Evolutionary conservation across 2,329 filamentous ascomycete species (phyloP), one percentile per base, ranked within the genome.

Genomic region (Phoma herbarum): DNA sequence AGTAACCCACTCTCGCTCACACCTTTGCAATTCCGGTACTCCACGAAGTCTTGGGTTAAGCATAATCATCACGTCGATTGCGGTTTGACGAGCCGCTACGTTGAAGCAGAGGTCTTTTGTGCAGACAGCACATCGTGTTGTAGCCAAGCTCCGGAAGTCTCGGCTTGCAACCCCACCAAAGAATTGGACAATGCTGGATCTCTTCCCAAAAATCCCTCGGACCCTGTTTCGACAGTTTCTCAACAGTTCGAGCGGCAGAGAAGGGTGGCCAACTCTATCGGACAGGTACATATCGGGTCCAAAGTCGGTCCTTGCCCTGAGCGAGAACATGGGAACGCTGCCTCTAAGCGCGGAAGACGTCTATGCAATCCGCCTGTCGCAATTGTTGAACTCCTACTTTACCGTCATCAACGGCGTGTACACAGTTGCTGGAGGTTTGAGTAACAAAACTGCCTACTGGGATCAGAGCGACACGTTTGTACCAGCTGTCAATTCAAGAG

Each of bases 281-380:
- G 44, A 55, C 11, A 18, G 52, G 16, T 55, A 48, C 16, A 18
- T 43, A 1, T 33, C 35, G 4, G 16, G 35, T n/a, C 44, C 44
- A 12, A 2, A 2, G 33, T 47, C 10, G n/a, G 12, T 33, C 29
- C 10, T 33, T 4, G 12, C 10, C 10, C 12, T 14, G 2, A 33
- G 29, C 12, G 29, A 33, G 12, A 14, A 33, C 29, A 12, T 33
- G 2, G 3, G 29, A 12, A 12, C 5, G 12, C 9, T 33, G 10
- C 29, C 29, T 14, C 25, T 22, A 3, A 54, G 29, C 0, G 22
- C 52, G 11, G 22, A 43, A 4, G 26, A 28, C 1, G 35, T 33
- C 12, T 45, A 49, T 12, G 49, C 45, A 3, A 20, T 49, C 2
- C 28, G 39, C 3, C 9, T 56, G 39, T 18, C 11, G 2, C 45